phyloP scores from a whole-genome alignment of 2,329 filamentous ascomycete species.

The Stemphylium vesicarium region DNA sequence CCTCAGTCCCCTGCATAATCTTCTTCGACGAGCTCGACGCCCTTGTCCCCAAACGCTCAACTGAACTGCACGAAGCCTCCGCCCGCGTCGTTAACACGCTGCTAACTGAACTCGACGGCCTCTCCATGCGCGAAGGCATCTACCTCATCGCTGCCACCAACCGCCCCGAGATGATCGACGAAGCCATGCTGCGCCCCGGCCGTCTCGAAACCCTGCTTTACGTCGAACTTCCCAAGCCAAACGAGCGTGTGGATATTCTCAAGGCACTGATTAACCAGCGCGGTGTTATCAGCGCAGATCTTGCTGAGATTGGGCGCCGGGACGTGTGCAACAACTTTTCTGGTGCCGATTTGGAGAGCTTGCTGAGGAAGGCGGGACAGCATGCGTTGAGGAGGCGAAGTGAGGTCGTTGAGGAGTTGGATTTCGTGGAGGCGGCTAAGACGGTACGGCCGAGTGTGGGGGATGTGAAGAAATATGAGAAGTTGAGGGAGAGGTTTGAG shows the following conservation, averaged over 20 bases:
- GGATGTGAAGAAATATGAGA: conserved; percentile 64
- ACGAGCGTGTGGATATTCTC: conserved; percentile 86
- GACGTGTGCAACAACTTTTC: conserved; percentile 78
- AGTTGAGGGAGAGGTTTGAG: conserved; percentile 57
- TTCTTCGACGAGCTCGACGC: conserved; percentile 99
- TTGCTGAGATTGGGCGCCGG: conserved; percentile 68
- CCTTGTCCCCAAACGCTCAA: conserved; percentile 82
- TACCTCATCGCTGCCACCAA: conserved; percentile 97
- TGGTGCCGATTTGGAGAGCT: conserved; percentile 67
- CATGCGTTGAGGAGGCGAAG: conserved; percentile 58
- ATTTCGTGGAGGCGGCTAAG: conserved; percentile 53
- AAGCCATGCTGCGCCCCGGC: conserved; percentile 90
- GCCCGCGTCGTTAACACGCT: conserved; percentile 93
- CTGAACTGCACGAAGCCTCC: conserved; percentile 77
- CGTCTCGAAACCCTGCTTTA: conserved; percentile 88
- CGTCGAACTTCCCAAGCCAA: conserved; percentile 79
- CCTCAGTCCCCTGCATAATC: conserved; percentile 87
- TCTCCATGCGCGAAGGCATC: conserved; percentile 79
- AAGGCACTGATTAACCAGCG: conserved; percentile 63
- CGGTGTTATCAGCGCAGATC: conserved; percentile 59
- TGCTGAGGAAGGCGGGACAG: conserved; percentile 66
- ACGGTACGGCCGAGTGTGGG: conserved; percentile 60
- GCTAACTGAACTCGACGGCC: conserved; percentile 90
- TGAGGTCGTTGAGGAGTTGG: conserved; percentile 55
- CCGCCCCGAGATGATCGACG: conserved; percentile 93